Percentiles rank a stretch among this genome's conserved stretches.
Conservation (phyloP, 2,329 filamentous ascomycete species). For the Daldinia sp. region DNA sequence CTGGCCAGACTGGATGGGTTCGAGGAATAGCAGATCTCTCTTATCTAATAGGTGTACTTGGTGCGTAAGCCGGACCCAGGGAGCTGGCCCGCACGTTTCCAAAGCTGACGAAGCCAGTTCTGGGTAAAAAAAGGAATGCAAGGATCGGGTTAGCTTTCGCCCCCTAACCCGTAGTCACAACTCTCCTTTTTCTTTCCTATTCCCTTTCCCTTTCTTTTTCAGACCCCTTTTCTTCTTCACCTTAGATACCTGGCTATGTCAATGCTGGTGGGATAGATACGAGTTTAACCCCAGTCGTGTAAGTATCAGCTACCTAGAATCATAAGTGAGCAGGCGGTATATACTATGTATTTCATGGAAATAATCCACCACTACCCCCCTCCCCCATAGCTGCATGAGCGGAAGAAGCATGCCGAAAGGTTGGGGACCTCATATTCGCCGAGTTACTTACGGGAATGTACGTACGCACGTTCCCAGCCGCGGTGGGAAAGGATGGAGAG, state of each 20-base stretch:
- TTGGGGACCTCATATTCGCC: background rate
- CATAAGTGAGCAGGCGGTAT: constrained; percentile 1
- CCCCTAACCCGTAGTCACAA: background rate
- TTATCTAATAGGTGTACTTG: constrained; percentile 5
- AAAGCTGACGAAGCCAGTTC: constrained; percentile 2
- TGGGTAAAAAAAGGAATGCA: background rate
- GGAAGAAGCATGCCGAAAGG: constrained; percentile 7
- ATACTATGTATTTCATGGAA: background rate
- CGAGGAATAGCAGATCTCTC: constrained; percentile 3
- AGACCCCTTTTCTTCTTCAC: background rate
- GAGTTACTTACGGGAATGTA: constrained; percentile 4
- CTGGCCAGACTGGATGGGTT: background rate
- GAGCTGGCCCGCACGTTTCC: constrained; percentile 1
- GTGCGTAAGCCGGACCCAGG: constrained; percentile 3
- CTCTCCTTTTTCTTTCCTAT: background rate
- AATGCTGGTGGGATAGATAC: background rate
- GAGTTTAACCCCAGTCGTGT: background rate
- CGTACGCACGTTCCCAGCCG: background rate
- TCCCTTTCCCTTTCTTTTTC: background rate
- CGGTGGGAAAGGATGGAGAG: background rate
- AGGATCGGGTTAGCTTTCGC: background rate
- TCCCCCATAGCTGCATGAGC: background rate
- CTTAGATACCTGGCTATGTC: background rate
- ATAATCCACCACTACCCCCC: background rate
- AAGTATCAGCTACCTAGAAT: background rate